Base-by-base conservation (phyloP, 768 basidiomycete species). In the Multifurca ochricompacta region DNA sequence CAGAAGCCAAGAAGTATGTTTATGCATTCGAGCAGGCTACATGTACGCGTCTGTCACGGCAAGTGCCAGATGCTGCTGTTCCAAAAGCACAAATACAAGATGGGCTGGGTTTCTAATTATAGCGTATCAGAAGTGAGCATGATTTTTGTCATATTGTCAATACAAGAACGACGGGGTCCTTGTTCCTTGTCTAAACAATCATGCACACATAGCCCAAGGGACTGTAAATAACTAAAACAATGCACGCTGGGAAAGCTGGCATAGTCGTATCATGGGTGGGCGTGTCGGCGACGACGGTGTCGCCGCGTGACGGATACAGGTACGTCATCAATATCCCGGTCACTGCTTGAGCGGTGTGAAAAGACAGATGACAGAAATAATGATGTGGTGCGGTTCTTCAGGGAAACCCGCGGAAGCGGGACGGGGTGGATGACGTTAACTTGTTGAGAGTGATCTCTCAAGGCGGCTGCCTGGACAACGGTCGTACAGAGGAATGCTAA, bases 1-100 rank as follows among this genome's bases (percentile, higher is more conserved):
- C 69, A 67, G 74, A 78, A 55, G 71, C 67, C 48, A 62, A 69
- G 28, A 60, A 67, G n/a, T 69, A 67, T 44, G 74, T 74, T 21
- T 76, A 73, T 59, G 75, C 77, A 19, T 77, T 71, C 52, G 77
- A 77, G 65, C 82, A 84, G 63, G 74, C 71, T 56, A 84, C 83
- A 4, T 70, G 77, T 52, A 76, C 74, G 1, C 65, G 82, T 14
- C 63, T 81, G 47, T 64, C 66, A 45, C 70, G 77, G 56, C 71
- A 65, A 62, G 81, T 81, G 3, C 78, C 73, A 59, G 48, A 71
- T 4, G 77, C 69, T 11, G 80, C 81, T 6, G 76, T 82, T 23
- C 82, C 80, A 1, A 77, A 68, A 63, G 81, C 79, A 9, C 82
- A 77, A 61, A 61, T 76, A 23, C 58, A 25, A 14, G 71, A 76